phyloP scores from a whole-genome alignment of 23 red algal species.

The Pyropia yezoensis region DNA sequence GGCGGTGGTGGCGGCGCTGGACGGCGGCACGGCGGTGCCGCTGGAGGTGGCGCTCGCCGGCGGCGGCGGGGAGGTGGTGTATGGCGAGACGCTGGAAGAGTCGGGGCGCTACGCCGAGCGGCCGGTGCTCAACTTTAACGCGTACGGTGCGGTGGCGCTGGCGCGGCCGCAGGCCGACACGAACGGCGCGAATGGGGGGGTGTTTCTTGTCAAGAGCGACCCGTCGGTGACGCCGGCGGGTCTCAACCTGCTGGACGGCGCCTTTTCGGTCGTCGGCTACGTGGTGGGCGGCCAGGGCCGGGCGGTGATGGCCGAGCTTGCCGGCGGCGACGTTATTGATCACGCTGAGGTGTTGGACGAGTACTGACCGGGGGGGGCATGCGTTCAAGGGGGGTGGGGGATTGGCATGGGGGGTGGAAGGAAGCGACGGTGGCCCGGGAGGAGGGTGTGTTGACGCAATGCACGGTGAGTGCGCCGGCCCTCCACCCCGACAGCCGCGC shows the following conservation, averaged over 20 bases:
- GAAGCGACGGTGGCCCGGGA: too few relatives aligned
- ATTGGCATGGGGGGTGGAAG: too few relatives aligned
- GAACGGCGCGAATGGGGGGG: neutral
- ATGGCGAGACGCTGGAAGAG: slow-evolving; percentile 2
- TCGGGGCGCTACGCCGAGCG: neutral
- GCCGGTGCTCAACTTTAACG: neutral
- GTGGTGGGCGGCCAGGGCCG: neutral
- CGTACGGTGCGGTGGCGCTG: slow-evolving; percentile 4
- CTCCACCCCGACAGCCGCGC: too few relatives aligned
- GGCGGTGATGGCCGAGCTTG: neutral
- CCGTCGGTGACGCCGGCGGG: slow-evolving; percentile 2
- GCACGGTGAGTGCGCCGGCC: too few relatives aligned
- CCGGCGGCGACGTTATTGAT: neutral
- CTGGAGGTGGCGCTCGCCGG: too few relatives aligned
- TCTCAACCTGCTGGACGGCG: slow-evolving; percentile 2
- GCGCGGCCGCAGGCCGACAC: neutral
- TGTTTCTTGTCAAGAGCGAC: slow-evolving; percentile 5
- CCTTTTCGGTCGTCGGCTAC: slow-evolving; percentile 1
- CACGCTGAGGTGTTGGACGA: neutral
- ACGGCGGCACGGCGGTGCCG: too few relatives aligned
- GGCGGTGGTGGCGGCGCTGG: too few relatives aligned
- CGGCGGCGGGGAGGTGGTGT: neutral
- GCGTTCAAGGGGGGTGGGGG: too few relatives aligned
- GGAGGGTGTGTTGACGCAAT: too few relatives aligned
- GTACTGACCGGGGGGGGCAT: too few relatives aligned